Evolutionary conservation across 345 rosid species (phyloP).

Genomic region (Lagerstroemia speciosa): DNA sequence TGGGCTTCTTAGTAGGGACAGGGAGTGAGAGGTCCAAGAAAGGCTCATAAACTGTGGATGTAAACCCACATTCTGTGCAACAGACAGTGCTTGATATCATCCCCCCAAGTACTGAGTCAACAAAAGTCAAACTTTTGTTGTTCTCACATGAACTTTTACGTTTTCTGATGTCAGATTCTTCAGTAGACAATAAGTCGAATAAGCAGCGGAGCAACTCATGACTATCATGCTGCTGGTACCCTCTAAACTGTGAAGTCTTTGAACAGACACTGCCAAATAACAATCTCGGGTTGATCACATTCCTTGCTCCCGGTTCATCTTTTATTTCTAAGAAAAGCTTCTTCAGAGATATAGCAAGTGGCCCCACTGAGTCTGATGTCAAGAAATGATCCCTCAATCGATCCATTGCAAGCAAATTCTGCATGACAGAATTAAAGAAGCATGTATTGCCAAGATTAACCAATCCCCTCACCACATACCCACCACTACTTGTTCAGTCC

Average conservation of each 20-base stretch:
- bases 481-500: conserved; percentile 27
- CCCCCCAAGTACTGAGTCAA: conserved; percentile 85
- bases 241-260: conserved; percentile 85
- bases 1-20: conserved; percentile 71
- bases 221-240: conserved; percentile 93
- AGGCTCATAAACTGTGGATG: conserved; percentile 83
- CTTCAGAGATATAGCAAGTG: conserved; percentile 58
- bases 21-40: conserved; percentile 92
- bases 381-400: conserved; percentile 47
- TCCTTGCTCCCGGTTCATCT: conserved; percentile 43
- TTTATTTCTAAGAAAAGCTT: conserved; percentile 62
- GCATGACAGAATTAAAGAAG: conserved; percentile 91
- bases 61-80: conserved; percentile 79
- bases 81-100: conserved; percentile 74
- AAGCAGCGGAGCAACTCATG: conserved; percentile 85
- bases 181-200: conserved; percentile 73
- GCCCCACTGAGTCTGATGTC: conserved; percentile 40
- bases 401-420: conserved; percentile 72
- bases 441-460: conserved; percentile 94
- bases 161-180: conserved; percentile 53
- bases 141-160: conserved; percentile 26
- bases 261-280: conserved; percentile 57
- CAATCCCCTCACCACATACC: conserved; percentile 66
- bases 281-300: conserved; percentile 61
- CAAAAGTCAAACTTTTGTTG: conserved; percentile 36